Base-by-base conservation (phyloP, 352 stramenopile genomes). In the Thraustochytrium sp. region DNA sequence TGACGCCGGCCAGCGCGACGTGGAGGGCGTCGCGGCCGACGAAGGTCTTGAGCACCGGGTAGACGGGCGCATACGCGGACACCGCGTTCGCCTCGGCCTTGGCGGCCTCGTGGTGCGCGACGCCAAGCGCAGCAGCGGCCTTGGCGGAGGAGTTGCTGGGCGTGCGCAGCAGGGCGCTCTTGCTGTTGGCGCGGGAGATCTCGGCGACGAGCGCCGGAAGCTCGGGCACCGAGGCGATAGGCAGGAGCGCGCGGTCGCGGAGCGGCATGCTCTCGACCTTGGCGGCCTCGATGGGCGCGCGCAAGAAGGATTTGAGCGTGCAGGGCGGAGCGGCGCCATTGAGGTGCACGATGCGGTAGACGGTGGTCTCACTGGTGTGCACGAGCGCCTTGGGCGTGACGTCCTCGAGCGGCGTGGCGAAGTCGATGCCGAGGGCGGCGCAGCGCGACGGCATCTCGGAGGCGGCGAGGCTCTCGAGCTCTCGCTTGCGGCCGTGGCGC, bases 41-140 rank as follows among this genome's bases (percentile, higher is more conserved):
- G 26, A 83, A 84, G 29, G 75, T 84, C 49, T 75, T 75, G 55
- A 84, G 54, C 18, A 84, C 18, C 18, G 55, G 75, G 29, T 63
- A 73, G 2, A 84, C 40, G 9, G 49, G 49, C 36, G 42, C 59
- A 29, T 72, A 72, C 9, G n/a, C n/a, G 63, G n/a, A 13, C n/a
- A 75, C 26, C 54, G 5, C 13, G 63, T 62, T 61, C 23, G 63
- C 13, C 26, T n/a, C n/a, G n/a, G n/a, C n/a, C n/a, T n/a, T n/a
- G n/a, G n/a, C n/a, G n/a, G n/a, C n/a, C n/a, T n/a, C n/a, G n/a
- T n/a, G n/a, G n/a, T n/a, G n/a, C n/a, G n/a, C n/a, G n/a, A n/a
- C n/a, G n/a, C n/a, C n/a, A n/a, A n/a, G n/a, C n/a, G n/a, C n/a
- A n/a, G n/a, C n/a, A n/a, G n/a, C n/a, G n/a, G n/a, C n/a, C n/a